Base-by-base conservation (phyloP, 305 asterid genomes). In the Fraxinus greggii region DNA sequence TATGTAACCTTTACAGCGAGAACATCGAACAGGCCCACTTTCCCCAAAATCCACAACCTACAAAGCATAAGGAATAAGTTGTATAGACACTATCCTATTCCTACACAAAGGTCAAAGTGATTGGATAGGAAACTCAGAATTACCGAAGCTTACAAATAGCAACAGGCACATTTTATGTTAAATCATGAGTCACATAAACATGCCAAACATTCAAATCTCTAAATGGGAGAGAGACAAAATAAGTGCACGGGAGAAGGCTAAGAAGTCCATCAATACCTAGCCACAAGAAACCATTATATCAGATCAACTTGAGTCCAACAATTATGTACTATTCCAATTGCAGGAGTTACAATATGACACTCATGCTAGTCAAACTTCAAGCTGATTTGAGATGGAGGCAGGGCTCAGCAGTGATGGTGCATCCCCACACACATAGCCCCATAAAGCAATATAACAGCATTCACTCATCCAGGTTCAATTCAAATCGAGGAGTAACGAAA, bases 11-110 rank as follows among this genome's bases (percentile, higher is more conserved):
- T 96, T 93, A 92, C 98, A 96, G 33, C 97, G 98, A 63, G 97
- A 94, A 87, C 99, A 96, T 84, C 99, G 93, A 78, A 96, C 97
- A 75, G 98, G 99, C 61, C 99, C 99, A 89, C 90, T 87, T 85
- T 93, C 99, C 73, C 98, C 98, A 85, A 94, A 94, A 89, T 96
- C 99, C 87, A 96, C 98, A 83, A 94, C 93, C 98, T 94, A 76
- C 38, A 77, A 24, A 78, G 76, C 76, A 72, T 76, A 17, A 29
- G 73, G 75, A 28, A 76, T 28, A 78, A 82, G 67, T 63, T 26
- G 54, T 75, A 45, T 26, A 4, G 38, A 59, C 13, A 69, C 78
- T 13, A 83, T 75, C 81, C 82, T 75, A 78, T 15, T 78, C 78
- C 82, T 75, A 80, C 7, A 74, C 81, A 83, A 76, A 61, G 38